Evolutionary conservation across 2,329 filamentous ascomycete genomes (phyloP).

Genomic region (Penicillium corylophilum): DNA sequence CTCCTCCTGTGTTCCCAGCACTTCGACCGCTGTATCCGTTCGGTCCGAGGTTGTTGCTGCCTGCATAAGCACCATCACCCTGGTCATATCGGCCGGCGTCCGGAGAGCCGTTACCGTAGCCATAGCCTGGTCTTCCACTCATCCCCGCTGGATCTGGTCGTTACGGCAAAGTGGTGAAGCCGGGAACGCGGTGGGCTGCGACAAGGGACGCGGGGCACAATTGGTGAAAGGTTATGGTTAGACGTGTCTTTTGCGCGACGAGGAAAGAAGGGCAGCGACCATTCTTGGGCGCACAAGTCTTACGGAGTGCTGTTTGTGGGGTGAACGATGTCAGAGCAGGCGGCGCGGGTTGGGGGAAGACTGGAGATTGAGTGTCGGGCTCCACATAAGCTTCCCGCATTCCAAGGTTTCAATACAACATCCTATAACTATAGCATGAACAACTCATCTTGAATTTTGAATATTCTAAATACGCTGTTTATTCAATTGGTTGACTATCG

Average conservation of each 20-base stretch:
- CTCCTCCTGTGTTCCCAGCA: conserved; percentile 14
- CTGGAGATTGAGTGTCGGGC: conserved; percentile 12
- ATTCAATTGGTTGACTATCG: neutral
- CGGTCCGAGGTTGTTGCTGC: conserved; percentile 30
- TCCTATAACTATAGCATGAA: no score
- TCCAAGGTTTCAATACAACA: neutral
- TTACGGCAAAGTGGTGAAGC: conserved; percentile 6
- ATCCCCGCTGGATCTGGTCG: conserved; percentile 25
- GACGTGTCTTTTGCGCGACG: conserved; percentile 19
- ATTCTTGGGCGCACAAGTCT: conserved; percentile 21
- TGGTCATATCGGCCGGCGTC: conserved; percentile 36
- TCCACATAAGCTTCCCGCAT: conserved; percentile 28
- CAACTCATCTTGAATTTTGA: neutral
- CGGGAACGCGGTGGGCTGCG: conserved; percentile 9
- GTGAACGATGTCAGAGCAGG: conserved; percentile 8
- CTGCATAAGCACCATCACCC: conserved; percentile 32
- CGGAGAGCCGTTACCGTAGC: conserved; percentile 41
- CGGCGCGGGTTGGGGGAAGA: conserved; percentile 16
- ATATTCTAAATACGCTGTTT: neutral
- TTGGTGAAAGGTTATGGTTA: conserved; percentile 6
- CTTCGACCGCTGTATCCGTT: conserved; percentile 33
- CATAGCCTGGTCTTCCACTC: conserved; percentile 37
- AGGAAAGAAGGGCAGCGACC: conserved; percentile 17
- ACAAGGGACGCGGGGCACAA: conserved; percentile 17
- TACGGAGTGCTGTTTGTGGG: conserved; percentile 1